These are phyloP conservation scores for Oldenlandia corymbosa DNA, from an alignment of 257 asterid genomes.

Conservation along the genomic window DNA sequence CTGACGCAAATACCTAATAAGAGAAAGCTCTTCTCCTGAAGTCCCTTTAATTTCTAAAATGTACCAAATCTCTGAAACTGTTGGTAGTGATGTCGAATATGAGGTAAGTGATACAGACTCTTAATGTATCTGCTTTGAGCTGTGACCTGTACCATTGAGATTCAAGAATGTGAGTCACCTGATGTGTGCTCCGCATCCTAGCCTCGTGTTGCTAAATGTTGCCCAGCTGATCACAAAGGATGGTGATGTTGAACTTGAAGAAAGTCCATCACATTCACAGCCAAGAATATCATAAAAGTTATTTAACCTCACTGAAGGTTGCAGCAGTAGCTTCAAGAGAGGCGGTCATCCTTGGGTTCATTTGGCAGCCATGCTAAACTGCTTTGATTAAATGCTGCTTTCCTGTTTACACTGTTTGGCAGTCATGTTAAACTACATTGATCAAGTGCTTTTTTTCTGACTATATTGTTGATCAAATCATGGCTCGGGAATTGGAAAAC, in stretches of 20 bases:
- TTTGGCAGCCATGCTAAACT: slow-evolving; percentile 47
- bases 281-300: slow-evolving; percentile 44
- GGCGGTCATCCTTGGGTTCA: slow-evolving; percentile 53
- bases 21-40: slow-evolving; percentile 57
- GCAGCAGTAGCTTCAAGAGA: slow-evolving; percentile 57
- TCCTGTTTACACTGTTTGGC: background rate
- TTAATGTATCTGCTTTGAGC: slow-evolving; percentile 86
- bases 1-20: slow-evolving; percentile 58
- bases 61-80: slow-evolving; percentile 22
- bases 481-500: no score
- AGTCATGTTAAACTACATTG: background rate
- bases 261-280: no score
- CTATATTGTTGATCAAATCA: no score
- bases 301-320: slow-evolving; percentile 43
- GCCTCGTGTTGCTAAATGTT: slow-evolving; percentile 62
- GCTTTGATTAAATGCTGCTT: slow-evolving; percentile 44
- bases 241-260: no score
- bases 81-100: slow-evolving; percentile 35
- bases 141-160: slow-evolving; percentile 60
- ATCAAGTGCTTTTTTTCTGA: background rate
- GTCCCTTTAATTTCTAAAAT: slow-evolving; percentile 31
- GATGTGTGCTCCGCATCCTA: slow-evolving; percentile 76
- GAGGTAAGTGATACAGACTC: slow-evolving; percentile 61
- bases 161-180: slow-evolving; percentile 68
- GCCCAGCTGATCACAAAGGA: slow-evolving; percentile 40